A percentile compares a stretch with the other conserved stretches of the same genome.
Conservation (phyloP, 805 yeast genomes). For the Tetrapisispora taiwanensis region DNA sequence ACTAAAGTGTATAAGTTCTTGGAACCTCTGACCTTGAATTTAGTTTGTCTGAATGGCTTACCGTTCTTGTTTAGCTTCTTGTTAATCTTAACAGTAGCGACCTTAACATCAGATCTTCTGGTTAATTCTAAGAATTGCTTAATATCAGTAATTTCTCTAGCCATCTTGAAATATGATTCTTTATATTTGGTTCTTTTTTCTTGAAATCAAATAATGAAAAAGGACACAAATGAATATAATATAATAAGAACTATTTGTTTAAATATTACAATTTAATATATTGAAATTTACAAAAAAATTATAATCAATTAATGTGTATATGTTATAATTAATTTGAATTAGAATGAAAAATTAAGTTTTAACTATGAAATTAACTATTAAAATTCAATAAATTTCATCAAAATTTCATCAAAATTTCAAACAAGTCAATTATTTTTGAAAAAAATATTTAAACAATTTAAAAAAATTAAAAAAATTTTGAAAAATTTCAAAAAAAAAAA, state of each 20-base stretch:
- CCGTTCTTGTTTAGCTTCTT: slow-evolving; percentile 70
- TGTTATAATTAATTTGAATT: not conserved
- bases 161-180: slow-evolving; percentile 21
- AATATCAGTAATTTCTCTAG: slow-evolving; percentile 83
- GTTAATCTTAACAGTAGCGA: slow-evolving; percentile 93
- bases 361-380: not conserved
- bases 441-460: too few species aligned
- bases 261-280: too few species aligned
- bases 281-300: too few species aligned
- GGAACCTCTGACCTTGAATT: slow-evolving; percentile 98
- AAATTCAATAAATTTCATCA: too few species aligned
- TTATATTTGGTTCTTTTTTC: slow-evolving; percentile 1
- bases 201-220: too few species aligned
- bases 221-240: not conserved
- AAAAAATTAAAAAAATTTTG: too few species aligned
- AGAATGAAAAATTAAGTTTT: not conserved
- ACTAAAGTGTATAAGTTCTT: slow-evolving; percentile 90
- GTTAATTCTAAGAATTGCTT: slow-evolving; percentile 95
- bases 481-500: too few species aligned
- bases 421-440: too few species aligned
- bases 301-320: too few species aligned
- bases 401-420: too few species aligned
- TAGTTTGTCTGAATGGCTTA: slow-evolving; percentile 84
- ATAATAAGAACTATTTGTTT: too few species aligned
- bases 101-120: slow-evolving; percentile 89